Base-by-base conservation (phyloP, 108 stramenopile species). In the Aureococcus anophagefferens region DNA sequence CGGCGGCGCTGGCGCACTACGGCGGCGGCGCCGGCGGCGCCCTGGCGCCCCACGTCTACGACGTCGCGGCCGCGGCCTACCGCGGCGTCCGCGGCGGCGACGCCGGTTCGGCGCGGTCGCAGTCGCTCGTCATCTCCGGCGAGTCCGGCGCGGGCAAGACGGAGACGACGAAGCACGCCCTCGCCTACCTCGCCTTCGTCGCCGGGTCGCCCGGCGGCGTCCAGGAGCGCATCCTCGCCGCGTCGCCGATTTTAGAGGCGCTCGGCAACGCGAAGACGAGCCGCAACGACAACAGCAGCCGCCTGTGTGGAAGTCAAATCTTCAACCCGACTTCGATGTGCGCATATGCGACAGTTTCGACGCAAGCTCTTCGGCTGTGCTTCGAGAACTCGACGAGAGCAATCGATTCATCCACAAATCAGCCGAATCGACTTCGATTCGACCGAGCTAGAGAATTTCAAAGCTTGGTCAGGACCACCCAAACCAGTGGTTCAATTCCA, bases 241-340 rank as follows among this genome's bases (percentile, higher is more conserved):
- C 89, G 17, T 91, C 91, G 73, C 94, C 96, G 11, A 97, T 97
- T 67, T 79, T 97, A 28, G 96, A 98, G 77, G 89, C 94, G 16
- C 96, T 96, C 80, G 96, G 96, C 31, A 98, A 98, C 77, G 96
- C 96, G 25, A 73, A 90, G 21, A 97, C 96, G n/a, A 82, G 92
- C 62, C 90, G 96, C 18, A 97, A 97, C 75, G 94, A 96, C 82
- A 97, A 97, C 78, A 91, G 90, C 15, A 82, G n/a, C n/a, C n/a
- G n/a, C n/a, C n/a, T n/a, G n/a, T n/a, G n/a, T n/a, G n/a, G n/a
- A n/a, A n/a, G n/a, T n/a, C n/a, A n/a, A n/a, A n/a, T n/a, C n/a
- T n/a, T n/a, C n/a, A n/a, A n/a, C n/a, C n/a, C n/a, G n/a, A n/a
- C n/a, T n/a, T n/a, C n/a, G n/a, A n/a, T n/a, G n/a, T n/a, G n/a